Percentiles rank a stretch among this genome's conserved stretches.
These are phyloP conservation scores for Phytopythium oedochilum DNA, from an alignment of 352 stramenopile genomes.

Conservation along the genomic window DNA sequence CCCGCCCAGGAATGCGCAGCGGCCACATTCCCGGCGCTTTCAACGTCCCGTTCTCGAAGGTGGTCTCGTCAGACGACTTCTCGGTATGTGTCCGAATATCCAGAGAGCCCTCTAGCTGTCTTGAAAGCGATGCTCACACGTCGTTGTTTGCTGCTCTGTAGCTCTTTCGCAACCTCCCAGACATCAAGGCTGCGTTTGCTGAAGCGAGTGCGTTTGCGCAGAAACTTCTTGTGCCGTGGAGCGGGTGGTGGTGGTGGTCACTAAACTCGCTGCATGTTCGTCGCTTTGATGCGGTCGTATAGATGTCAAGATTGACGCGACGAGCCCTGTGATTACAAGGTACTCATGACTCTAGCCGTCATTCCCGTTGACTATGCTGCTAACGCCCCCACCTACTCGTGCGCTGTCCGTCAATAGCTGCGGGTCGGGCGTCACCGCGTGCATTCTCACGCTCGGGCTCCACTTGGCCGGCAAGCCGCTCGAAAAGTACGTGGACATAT, in stretches of 20 bases:
- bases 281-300: slow-evolving; percentile 4
- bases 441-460: slow-evolving; percentile 57
- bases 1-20: slow-evolving; percentile 83
- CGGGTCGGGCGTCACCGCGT: slow-evolving; percentile 68
- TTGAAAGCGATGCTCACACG: too few species aligned
- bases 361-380: too few species aligned
- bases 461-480: slow-evolving; percentile 62
- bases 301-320: slow-evolving; percentile 54
- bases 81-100: too few species aligned
- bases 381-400: not conserved
- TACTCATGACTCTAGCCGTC: too few species aligned
- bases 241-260: too few species aligned
- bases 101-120: too few species aligned
- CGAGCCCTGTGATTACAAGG: slow-evolving; percentile 68
- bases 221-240: not conserved
- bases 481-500: slow-evolving; percentile 38
- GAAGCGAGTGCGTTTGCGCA: slow-evolving; percentile 37
- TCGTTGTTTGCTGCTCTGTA: too few species aligned
- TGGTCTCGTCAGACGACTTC: slow-evolving; percentile 86
- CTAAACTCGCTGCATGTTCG: too few species aligned
- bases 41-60: slow-evolving; percentile 89
- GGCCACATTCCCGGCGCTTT: slow-evolving; percentile 91
- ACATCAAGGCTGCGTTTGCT: slow-evolving; percentile 79
- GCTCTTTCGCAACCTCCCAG: slow-evolving; percentile 68
- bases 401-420: slow-evolving; percentile 27